Conservation (phyloP, 2,329 filamentous ascomycete genomes). For the Parascedosporium putredinis region DNA sequence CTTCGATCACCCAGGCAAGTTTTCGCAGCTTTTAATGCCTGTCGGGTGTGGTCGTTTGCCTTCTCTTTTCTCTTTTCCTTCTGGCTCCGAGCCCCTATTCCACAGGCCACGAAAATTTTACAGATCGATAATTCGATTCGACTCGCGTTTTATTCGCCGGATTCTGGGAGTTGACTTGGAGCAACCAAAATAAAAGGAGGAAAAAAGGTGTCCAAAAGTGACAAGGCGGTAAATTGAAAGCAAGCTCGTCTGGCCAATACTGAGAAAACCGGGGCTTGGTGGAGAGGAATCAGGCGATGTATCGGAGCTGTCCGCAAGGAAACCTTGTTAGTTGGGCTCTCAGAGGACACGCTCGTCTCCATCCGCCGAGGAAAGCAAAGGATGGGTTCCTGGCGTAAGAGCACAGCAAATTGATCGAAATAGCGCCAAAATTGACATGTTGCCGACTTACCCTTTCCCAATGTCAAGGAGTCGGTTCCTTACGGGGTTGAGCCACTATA, state of each 20-base stretch:
- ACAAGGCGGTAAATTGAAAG: neutral
- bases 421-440: too few relatives aligned
- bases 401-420: too few relatives aligned
- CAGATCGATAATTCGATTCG: neutral
- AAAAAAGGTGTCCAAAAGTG: neutral
- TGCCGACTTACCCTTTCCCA: too few relatives aligned
- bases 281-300: neutral
- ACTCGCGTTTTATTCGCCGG: neutral
- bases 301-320: slow-evolving; percentile 1
- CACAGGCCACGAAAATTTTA: neutral
- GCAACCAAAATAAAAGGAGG: too few relatives aligned
- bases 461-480: too few relatives aligned
- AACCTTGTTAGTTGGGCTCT: neutral
- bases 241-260: neutral
- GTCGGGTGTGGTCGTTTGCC: too few relatives aligned
- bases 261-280: neutral
- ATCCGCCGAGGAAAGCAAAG: neutral
- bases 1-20: too few relatives aligned
- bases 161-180: too few relatives aligned
- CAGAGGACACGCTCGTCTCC: neutral
- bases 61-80: too few relatives aligned
- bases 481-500: too few relatives aligned
- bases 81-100: neutral
- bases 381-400: neutral
- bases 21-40: too few relatives aligned